A percentile compares a stretch with the other conserved stretches of the same genome.
phyloP scores from a whole-genome alignment of 164 flowering plant genomes.

The Cinnamomum micranthum region DNA sequence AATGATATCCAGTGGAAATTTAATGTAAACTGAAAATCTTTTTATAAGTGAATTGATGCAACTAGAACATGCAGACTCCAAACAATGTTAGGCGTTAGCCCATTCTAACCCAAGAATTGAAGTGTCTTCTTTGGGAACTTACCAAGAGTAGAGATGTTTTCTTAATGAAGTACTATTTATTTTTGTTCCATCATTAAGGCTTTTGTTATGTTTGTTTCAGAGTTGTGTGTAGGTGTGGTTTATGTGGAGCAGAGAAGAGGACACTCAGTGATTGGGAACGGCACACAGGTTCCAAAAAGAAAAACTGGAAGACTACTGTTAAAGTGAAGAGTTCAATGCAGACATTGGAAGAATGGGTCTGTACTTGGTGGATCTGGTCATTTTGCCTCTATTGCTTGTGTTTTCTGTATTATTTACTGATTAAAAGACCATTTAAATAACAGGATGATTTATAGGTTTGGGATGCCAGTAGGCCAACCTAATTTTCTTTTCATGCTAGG shows the following conservation, averaged over 20 bases:
- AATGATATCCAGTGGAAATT: neutral
- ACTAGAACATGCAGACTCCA: neutral
- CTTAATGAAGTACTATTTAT: neutral
- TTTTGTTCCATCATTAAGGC: neutral
- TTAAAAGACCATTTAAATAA: too few species aligned
- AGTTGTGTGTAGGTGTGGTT: slow-evolving; percentile 87
- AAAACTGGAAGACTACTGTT: slow-evolving; percentile 82
- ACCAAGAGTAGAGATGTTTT: neutral
- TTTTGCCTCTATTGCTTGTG: slow-evolving; percentile 6
- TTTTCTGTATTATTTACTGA: neutral
- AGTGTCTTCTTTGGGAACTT: neutral
- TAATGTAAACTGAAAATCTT: neutral
- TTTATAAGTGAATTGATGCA: neutral
- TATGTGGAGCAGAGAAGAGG: slow-evolving; percentile 72
- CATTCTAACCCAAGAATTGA: neutral
- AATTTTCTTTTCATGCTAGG: too few species aligned
- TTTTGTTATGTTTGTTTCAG: slow-evolving; percentile 32
- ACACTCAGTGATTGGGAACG: slow-evolving; percentile 91
- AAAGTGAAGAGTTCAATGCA: slow-evolving; percentile 80
- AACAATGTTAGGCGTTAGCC: neutral
- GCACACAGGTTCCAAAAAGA: slow-evolving; percentile 84
- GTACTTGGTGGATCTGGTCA: slow-evolving; percentile 27
- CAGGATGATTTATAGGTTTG: too few species aligned
- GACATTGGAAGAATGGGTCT: slow-evolving; percentile 89
- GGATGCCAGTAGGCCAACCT: too few species aligned